Percentiles rank a stretch among this genome's conserved stretches.
Evolutionary conservation across 495 filamentous ascomycete genomes (phyloP).

Genomic region (Peziza echinospora): DNA sequence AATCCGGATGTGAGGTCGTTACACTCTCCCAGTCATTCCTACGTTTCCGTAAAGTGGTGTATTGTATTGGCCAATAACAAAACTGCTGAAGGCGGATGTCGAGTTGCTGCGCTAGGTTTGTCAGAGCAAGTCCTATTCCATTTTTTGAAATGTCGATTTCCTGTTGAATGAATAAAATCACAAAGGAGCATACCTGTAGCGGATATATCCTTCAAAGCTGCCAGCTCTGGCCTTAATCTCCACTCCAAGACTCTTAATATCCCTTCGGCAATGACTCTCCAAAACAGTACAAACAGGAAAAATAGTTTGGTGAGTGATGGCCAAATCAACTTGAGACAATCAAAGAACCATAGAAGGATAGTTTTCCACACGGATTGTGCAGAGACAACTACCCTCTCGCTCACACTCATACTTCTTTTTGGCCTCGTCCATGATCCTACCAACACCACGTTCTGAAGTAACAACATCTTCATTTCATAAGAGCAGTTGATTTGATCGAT

Average conservation of each 20-base stretch:
- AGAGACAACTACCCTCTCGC: conserved; percentile 85
- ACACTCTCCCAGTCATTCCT: conserved; percentile 91
- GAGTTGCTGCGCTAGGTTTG: conserved; percentile 58
- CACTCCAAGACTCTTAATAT: conserved; percentile 68
- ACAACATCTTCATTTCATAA: conserved; percentile 59
- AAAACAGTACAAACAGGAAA: conserved; percentile 53
- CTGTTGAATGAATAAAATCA: background rate
- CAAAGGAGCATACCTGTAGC: conserved; percentile 34
- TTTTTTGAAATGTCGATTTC: background rate
- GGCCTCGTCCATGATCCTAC: conserved; percentile 43
- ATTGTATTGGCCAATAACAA: conserved; percentile 97
- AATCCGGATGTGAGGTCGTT: conserved; percentile 86
- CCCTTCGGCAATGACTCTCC: conserved; percentile 60
- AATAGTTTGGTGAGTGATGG: conserved; percentile 55
- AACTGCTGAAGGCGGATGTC: conserved; percentile 97
- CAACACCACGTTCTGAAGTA: conserved; percentile 69
- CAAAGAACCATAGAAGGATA: conserved; percentile 42
- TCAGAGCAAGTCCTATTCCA: background rate
- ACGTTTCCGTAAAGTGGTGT: conserved; percentile 65
- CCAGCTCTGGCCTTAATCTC: conserved; percentile 55
- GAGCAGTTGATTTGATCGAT: conserved; percentile 94
- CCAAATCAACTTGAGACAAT: conserved; percentile 54
- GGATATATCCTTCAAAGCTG: conserved; percentile 83
- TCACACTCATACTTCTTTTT: conserved; percentile 73
- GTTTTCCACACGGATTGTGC: conserved; percentile 66